phyloP scores from a whole-genome alignment of 164 flowering plant species.

The Vitis amurensis region DNA sequence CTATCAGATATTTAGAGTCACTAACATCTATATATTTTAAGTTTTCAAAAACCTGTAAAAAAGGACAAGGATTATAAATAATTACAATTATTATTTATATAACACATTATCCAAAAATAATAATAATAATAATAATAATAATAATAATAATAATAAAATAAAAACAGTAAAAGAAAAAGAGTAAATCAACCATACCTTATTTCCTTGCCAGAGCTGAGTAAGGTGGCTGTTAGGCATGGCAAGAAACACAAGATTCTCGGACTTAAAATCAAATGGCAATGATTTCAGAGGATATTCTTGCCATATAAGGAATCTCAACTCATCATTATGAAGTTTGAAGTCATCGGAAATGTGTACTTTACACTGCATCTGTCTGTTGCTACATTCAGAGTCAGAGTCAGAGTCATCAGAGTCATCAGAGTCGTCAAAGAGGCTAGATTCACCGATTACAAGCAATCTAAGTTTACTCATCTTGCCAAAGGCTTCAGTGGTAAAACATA shows the following conservation, averaged over 20 bases:
- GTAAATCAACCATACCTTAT: neutral
- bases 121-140: no score
- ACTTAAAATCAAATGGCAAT: conserved; percentile 3
- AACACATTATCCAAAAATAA: neutral
- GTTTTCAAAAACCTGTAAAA: neutral
- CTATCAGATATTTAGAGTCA: neutral
- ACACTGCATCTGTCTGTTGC: neutral
- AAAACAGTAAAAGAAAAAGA: no score
- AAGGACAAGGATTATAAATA: neutral
- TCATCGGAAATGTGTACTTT: neutral
- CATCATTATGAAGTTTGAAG: neutral
- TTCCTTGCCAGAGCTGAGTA: neutral
- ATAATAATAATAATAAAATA: no score
- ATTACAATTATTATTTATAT: no score
- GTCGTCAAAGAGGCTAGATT: no score
- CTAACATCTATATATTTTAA: conserved; percentile 12
- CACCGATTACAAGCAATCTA: neutral
- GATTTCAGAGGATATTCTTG: neutral
- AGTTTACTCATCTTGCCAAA: neutral
- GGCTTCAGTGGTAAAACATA: neutral
- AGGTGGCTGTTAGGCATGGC: conserved; percentile 16
- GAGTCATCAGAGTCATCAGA: no score
- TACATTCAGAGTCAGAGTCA: no score
- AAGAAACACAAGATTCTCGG: conserved; percentile 10
- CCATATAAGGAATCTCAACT: conserved; percentile 4